These are phyloP conservation scores for Eutrema salsugineum DNA, from an alignment of 441 rosid genomes.

Conservation along the genomic window DNA sequence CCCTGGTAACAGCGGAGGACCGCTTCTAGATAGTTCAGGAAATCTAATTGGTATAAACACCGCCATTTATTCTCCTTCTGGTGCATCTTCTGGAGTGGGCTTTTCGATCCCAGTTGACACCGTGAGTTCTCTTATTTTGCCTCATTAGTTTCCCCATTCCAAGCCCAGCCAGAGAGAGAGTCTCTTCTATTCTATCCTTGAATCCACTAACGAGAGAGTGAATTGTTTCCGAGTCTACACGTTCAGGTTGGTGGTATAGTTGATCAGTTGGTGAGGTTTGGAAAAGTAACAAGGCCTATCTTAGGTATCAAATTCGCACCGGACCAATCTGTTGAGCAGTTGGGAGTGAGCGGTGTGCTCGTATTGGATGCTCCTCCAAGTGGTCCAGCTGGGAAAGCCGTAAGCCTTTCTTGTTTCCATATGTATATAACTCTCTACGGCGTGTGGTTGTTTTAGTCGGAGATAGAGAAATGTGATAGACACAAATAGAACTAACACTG, in stretches of 20 bases:
- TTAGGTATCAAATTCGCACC: slow-evolving; percentile 98
- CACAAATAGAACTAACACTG: neutral
- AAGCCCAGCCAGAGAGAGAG: neutral
- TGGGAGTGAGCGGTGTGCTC: slow-evolving; percentile 98
- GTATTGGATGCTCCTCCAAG: slow-evolving; percentile 86
- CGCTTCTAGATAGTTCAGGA: slow-evolving; percentile 94
- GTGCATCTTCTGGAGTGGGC: slow-evolving; percentile 98
- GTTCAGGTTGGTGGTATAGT: slow-evolving; percentile 87
- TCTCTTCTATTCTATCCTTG: neutral
- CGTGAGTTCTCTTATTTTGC: slow-evolving; percentile 47
- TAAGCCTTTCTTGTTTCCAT: slow-evolving; percentile 30
- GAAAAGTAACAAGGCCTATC: slow-evolving; percentile 91
- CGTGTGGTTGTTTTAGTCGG: neutral
- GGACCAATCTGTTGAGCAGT: slow-evolving; percentile 95
- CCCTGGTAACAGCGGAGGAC: slow-evolving; percentile 99
- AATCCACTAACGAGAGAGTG: neutral
- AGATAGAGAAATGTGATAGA: neutral
- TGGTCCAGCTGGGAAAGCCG: slow-evolving; percentile 99
- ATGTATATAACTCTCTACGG: neutral
- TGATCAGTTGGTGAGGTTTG: slow-evolving; percentile 84
- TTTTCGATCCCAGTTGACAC: slow-evolving; percentile 99
- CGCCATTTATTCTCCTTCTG: slow-evolving; percentile 97
- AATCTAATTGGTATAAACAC: slow-evolving; percentile 92
- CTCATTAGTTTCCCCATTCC: neutral
- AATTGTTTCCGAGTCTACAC: slow-evolving; percentile 2